phyloP scores from a whole-genome alignment of 139 green algal species.

The Tetradesmus lagerheimii region DNA sequence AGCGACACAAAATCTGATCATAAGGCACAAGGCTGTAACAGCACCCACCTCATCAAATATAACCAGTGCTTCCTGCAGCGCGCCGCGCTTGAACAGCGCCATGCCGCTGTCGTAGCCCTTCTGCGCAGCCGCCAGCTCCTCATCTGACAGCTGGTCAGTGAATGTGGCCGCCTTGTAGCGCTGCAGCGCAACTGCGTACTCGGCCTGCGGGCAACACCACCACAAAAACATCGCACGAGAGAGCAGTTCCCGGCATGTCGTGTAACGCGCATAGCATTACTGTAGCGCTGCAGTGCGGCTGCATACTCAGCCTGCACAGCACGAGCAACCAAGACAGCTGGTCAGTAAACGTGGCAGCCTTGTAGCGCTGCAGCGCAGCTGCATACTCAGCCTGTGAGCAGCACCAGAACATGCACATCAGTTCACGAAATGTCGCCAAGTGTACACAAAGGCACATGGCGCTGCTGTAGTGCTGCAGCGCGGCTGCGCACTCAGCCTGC shows the following conservation, averaged over 20 bases:
- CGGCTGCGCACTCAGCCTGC: no score
- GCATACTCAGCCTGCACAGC: constrained; percentile 48
- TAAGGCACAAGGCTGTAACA: no score
- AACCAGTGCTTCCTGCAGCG: constrained; percentile 11
- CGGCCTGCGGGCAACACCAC: no score
- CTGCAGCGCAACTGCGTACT: constrained; percentile 50
- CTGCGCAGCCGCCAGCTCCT: constrained; percentile 31
- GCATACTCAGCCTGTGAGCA: constrained; percentile 44
- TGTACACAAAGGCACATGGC: no score
- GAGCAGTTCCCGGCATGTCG: no score
- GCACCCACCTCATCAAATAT: constrained; percentile 39
- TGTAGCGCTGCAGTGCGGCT: constrained; percentile 53
- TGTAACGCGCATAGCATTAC: no score
- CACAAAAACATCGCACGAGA: no score
- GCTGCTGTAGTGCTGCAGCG: no score
- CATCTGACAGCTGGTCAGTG: constrained; percentile 35
- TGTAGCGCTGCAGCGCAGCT: constrained; percentile 52
- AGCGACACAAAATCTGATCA: no score
- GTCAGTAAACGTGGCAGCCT: constrained; percentile 40
- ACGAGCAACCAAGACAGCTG: constrained; percentile 34
- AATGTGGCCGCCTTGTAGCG: constrained; percentile 53
- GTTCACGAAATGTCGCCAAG: no score
- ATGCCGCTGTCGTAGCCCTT: not conserved
- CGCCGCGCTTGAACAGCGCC: constrained; percentile 41
- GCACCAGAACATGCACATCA: no score